Conservation (phyloP, 116 monocot genomes). For the Dioscorea cayenensis region DNA sequence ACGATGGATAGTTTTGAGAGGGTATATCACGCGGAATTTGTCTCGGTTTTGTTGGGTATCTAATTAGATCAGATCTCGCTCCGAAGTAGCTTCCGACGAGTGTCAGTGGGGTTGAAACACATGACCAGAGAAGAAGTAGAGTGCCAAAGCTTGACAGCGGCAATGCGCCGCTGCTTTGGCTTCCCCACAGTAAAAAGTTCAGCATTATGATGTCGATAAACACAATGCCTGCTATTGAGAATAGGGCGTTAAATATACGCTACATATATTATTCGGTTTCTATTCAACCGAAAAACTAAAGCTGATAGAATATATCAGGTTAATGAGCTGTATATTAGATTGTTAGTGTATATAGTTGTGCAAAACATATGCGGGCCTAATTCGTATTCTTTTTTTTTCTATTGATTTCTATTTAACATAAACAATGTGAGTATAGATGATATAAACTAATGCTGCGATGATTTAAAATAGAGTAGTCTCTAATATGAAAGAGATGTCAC, state of each 20-base stretch:
- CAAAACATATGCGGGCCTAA: too few relatives aligned
- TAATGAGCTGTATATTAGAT: too few relatives aligned
- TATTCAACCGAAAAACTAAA: too few relatives aligned
- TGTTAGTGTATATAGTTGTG: too few relatives aligned
- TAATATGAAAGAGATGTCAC: background rate
- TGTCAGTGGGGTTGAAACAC: conserved; percentile 3
- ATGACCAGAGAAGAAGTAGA: conserved; percentile 4
- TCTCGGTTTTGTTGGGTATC: background rate
- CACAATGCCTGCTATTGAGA: conserved; percentile 2
- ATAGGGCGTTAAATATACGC: background rate
- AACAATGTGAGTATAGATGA: too few relatives aligned
- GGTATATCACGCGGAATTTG: conserved; percentile 2
- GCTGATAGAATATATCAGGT: too few relatives aligned
- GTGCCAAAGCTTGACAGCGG: background rate
- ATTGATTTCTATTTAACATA: too few relatives aligned
- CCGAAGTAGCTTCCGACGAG: conserved; percentile 5
- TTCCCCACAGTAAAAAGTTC: conserved; percentile 6
- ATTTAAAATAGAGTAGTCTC: background rate
- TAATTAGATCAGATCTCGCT: background rate
- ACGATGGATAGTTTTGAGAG: background rate
- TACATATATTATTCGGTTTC: too few relatives aligned
- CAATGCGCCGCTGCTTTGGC: conserved; percentile 3
- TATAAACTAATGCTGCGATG: background rate
- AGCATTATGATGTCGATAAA: background rate
- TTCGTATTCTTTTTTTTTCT: too few relatives aligned